Conservation (phyloP, 2,329 filamentous ascomycete genomes). For the Rachicladosporium sp. region DNA sequence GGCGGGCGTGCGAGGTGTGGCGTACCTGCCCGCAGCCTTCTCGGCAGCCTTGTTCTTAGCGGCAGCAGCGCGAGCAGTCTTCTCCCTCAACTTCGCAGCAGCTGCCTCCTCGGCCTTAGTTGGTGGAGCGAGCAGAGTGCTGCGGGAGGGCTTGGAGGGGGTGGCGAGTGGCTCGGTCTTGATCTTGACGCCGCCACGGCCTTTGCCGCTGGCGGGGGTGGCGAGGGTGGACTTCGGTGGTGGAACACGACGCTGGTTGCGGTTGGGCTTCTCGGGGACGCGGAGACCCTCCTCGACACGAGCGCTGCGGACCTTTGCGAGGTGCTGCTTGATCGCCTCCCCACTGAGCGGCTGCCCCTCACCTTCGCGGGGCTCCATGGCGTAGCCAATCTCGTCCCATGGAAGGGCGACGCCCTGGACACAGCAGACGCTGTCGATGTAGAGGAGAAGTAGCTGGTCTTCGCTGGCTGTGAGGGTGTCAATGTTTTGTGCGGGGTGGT, state of each 20-base stretch:
- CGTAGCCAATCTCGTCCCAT: conserved; percentile 11
- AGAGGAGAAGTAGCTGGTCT: conserved; percentile 17
- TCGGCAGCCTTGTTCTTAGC: no score
- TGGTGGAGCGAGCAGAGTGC: no score
- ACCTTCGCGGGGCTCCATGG: conserved; percentile 7
- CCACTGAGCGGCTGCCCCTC: conserved; percentile 7
- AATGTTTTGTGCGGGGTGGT: not conserved
- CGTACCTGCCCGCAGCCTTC: no score
- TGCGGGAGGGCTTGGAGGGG: no score
- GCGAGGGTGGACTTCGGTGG: no score
- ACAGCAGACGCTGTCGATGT: conserved; percentile 12
- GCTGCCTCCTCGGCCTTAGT: no score
- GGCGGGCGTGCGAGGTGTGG: no score
- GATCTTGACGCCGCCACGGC: no score
- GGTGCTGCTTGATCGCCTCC: conserved; percentile 18
- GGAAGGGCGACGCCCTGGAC: conserved; percentile 11
- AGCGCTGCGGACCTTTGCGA: conserved; percentile 15
- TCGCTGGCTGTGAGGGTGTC: conserved; percentile 10
- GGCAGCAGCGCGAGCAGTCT: no score
- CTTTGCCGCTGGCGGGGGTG: no score
- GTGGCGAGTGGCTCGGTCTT: no score
- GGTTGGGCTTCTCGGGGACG: conserved; percentile 14
- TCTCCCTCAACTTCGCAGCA: no score
- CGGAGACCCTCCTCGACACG: conserved; percentile 7
- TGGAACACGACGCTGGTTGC: not conserved